Conservation (phyloP, 2,329 filamentous ascomycete genomes). For the Clathrospora elynae region DNA sequence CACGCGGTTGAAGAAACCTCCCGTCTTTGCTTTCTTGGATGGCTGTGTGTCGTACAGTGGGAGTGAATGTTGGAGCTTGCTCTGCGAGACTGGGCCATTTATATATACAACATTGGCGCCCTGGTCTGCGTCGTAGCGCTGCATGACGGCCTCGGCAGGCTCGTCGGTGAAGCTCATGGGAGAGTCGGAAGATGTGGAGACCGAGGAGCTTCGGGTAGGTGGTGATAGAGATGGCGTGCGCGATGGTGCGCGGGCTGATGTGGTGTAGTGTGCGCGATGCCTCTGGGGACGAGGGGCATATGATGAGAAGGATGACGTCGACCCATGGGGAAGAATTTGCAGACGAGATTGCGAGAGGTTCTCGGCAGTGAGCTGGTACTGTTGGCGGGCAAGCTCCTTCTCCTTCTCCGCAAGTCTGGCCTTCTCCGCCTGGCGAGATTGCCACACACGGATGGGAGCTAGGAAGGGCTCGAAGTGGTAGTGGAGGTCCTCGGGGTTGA, state of each 20-base stretch:
- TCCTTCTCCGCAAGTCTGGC: constrained; percentile 53
- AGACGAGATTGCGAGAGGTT: constrained; percentile 44
- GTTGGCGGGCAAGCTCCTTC: constrained; percentile 48
- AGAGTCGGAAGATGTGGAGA: constrained; percentile 41
- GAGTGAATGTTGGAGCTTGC: constrained; percentile 44
- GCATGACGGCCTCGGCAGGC: constrained; percentile 38
- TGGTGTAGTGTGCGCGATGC: constrained; percentile 32
- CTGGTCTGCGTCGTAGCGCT: constrained; percentile 51
- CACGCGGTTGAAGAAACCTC: constrained; percentile 49
- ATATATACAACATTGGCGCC: constrained; percentile 54
- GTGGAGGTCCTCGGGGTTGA: constrained; percentile 84
- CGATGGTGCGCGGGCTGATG: constrained; percentile 48
- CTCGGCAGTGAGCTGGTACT: constrained; percentile 49
- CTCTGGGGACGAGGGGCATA: constrained; percentile 37
- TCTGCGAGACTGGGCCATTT: constrained; percentile 36
- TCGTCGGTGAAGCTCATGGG: constrained; percentile 45
- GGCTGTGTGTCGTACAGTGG: constrained; percentile 49
- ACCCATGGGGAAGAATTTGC: constrained; percentile 42
- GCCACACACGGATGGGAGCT: constrained; percentile 73
- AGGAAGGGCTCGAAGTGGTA: constrained; percentile 86
- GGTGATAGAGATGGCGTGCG: constrained; percentile 57
- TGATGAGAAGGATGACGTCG: constrained; percentile 40
- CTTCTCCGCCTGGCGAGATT: constrained; percentile 61
- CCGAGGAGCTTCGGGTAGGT: constrained; percentile 50
- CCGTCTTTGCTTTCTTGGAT: constrained; percentile 48